These are phyloP conservation scores for Ramaria sp. DNA, from an alignment of 768 basidiomycete species.

Conservation along the genomic window DNA sequence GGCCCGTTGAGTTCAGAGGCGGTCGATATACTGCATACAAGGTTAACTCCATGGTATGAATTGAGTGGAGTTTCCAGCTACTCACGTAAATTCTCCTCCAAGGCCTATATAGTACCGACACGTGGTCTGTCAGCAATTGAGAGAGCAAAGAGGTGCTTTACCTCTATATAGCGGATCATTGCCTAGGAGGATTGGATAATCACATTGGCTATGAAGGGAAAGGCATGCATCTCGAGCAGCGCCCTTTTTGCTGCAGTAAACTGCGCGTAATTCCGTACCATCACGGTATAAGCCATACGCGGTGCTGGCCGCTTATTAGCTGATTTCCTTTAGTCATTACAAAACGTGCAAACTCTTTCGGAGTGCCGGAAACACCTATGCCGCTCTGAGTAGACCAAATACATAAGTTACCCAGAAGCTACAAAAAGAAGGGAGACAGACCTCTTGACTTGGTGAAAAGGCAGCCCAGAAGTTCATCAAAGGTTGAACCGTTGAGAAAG, in stretches of 20 bases:
- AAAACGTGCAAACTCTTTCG: constrained; percentile 46
- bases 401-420: neutral
- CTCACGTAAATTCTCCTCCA: constrained; percentile 72
- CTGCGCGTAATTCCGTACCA: constrained; percentile 65
- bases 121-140: neutral
- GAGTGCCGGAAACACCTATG: constrained; percentile 53
- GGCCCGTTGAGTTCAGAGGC: constrained; percentile 65
- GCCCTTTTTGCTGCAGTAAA: constrained; percentile 60
- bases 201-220: constrained; percentile 43
- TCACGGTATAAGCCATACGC: constrained; percentile 67
- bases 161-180: constrained; percentile 77
- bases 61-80: neutral
- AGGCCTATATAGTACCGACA: constrained; percentile 34
- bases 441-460: constrained; percentile 67
- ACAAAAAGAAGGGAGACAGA: constrained; percentile 14
- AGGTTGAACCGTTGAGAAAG: constrained; percentile 66
- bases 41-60: neutral
- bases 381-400: constrained; percentile 41
- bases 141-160: constrained; percentile 19
- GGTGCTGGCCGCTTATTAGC: constrained; percentile 35
- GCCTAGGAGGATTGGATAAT: constrained; percentile 67
- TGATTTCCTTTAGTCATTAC: neutral
- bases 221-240: constrained; percentile 60
- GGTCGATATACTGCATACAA: constrained; percentile 49
- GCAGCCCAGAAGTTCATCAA: constrained; percentile 77